Evolutionary conservation across 164 flowering plant genomes (phyloP).

Genomic region (Nymphaea thermarum): DNA sequence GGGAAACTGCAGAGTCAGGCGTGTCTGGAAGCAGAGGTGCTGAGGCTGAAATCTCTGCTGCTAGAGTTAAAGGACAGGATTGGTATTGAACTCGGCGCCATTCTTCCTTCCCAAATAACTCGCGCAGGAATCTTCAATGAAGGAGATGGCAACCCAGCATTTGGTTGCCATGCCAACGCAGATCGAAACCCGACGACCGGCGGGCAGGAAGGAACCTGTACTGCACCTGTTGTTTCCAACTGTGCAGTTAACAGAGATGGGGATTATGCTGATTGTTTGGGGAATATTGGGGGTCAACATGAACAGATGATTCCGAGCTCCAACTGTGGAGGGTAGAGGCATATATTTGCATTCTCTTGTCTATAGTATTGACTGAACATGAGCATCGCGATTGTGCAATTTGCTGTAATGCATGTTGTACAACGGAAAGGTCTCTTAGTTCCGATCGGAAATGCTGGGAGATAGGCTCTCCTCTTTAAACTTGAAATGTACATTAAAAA

Average conservation of each 20-base stretch:
- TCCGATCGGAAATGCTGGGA: no score
- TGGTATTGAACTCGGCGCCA: conserved; percentile 35
- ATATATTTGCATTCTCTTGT: no score
- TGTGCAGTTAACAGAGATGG: conserved; percentile 15
- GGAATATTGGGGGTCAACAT: conserved; percentile 10
- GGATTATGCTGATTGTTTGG: conserved; percentile 7
- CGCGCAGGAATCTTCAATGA: conserved; percentile 19
- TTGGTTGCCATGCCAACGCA: conserved; percentile 5
- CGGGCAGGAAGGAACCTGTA: conserved; percentile 16
- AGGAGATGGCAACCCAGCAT: conserved; percentile 18
- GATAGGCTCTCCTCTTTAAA: no score
- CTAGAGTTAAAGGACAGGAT: conserved; percentile 43
- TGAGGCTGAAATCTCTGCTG: conserved; percentile 36
- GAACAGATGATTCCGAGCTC: conserved; percentile 5
- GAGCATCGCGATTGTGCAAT: no score
- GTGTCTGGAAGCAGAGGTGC: conserved; percentile 44
- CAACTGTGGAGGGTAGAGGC: neutral
- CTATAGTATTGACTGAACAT: no score
- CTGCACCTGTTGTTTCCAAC: conserved; percentile 14
- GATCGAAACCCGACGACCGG: conserved; percentile 13
- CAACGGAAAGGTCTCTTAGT: no score
- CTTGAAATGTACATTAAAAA: no score
- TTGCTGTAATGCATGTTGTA: no score
- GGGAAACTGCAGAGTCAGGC: conserved; percentile 42
- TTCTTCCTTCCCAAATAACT: conserved; percentile 32